Evolutionary conservation across 2,329 filamentous ascomycete species (phyloP).

Genomic region (Colletotrichum lupini): DNA sequence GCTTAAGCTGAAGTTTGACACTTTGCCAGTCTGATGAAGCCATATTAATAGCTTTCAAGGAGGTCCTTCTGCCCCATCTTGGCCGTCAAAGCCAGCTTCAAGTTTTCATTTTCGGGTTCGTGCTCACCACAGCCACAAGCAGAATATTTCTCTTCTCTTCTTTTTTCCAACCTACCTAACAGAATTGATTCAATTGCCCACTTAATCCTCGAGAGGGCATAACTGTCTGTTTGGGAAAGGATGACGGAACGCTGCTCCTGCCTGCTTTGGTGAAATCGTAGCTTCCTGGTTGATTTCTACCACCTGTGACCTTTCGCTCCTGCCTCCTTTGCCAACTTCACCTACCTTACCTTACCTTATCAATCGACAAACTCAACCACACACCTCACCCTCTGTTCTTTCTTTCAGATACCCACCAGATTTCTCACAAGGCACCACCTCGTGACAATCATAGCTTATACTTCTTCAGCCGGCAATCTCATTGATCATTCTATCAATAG

Average conservation of each 20-base stretch:
- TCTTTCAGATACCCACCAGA: not conserved
- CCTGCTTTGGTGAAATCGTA: not conserved
- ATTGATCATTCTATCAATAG: not conserved
- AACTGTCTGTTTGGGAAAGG: not conserved
- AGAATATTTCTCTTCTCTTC: not conserved
- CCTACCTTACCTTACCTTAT: too few relatives aligned
- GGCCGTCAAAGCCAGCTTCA: not conserved
- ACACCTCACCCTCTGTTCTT: not conserved
- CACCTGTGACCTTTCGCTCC: not conserved
- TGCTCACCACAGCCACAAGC: not conserved
- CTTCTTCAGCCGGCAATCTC: not conserved
- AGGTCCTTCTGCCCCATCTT: not conserved
- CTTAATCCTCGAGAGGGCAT: not conserved
- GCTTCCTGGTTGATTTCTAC: not conserved
- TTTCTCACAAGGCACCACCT: not conserved
- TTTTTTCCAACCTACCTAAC: not conserved
- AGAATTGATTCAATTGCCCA: not conserved
- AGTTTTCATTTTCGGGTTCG: not conserved
- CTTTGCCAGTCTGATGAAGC: not conserved
- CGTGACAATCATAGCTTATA: not conserved
- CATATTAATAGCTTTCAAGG: conserved; percentile 8
- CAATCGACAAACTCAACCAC: not conserved
- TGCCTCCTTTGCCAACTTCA: not conserved
- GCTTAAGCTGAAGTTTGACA: conserved; percentile 11
- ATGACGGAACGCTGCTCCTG: not conserved